These are phyloP conservation scores for Pythium aphanidermatum DNA, from an alignment of 352 stramenopile genomes.

Conservation along the genomic window DNA sequence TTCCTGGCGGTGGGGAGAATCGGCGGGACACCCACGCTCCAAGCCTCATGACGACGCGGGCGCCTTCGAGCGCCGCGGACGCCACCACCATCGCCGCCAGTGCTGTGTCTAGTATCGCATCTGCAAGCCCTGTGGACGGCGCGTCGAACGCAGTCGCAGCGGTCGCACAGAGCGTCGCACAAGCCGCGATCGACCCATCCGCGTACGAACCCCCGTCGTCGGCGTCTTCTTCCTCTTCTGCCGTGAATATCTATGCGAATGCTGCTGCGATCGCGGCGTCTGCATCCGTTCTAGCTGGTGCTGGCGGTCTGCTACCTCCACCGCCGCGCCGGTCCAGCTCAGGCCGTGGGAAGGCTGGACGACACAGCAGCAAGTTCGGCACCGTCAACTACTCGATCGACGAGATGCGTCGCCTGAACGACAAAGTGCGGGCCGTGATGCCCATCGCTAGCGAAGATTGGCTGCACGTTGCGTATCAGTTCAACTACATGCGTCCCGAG, in stretches of 20 bases:
- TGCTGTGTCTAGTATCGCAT: neutral
- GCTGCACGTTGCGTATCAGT: slow-evolving; percentile 59
- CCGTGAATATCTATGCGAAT: slow-evolving; percentile 4
- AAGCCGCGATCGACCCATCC: slow-evolving; percentile 5
- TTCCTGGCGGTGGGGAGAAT: neutral
- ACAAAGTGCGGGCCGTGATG: slow-evolving; percentile 49
- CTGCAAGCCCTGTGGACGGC: neutral
- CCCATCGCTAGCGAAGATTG: slow-evolving; percentile 44
- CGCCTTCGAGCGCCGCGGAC: slow-evolving; percentile 4
- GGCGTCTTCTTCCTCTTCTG: neutral
- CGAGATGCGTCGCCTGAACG: slow-evolving; percentile 61
- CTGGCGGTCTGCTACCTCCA: neutral
- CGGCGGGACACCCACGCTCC: neutral
- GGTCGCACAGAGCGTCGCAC: slow-evolving; percentile 1
- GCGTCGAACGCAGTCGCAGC: neutral
- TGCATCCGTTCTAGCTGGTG: neutral
- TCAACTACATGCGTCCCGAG: slow-evolving; percentile 58
- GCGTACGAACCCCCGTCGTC: slow-evolving; percentile 6
- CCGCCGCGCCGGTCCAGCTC: neutral
- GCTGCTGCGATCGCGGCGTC: slow-evolving; percentile 6
- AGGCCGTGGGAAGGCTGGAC: slow-evolving; percentile 4
- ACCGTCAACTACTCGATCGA: slow-evolving; percentile 65
- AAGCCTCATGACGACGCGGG: slow-evolving; percentile 9
- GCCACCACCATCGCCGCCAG: neutral
- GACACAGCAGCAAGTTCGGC: slow-evolving; percentile 52